Percentiles rank a stretch among this genome's conserved stretches.
phyloP scores from a whole-genome alignment of 2,329 filamentous ascomycete genomes.

The Sordariomycetes sp. region DNA sequence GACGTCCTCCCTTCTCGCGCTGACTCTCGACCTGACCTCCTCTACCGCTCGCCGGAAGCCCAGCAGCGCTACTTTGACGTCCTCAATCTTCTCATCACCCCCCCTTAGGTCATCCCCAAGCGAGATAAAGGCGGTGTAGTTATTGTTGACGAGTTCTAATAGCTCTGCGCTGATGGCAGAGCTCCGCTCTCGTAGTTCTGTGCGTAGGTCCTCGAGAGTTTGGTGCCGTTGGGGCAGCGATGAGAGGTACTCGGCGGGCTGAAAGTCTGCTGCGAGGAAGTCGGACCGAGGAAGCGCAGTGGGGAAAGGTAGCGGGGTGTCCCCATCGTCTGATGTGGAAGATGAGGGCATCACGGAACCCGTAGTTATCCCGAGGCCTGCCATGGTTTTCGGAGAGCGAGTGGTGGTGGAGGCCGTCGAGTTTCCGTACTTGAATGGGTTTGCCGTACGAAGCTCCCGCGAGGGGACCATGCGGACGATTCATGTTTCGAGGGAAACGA shows the following conservation, averaged over 20 bases:
- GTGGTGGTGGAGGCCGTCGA: neutral
- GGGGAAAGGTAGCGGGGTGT: constrained; percentile 74
- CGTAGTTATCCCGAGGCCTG: neutral
- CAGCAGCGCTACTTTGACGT: constrained; percentile 74
- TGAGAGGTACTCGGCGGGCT: constrained; percentile 67
- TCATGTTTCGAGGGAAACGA: neutral
- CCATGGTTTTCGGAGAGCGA: neutral
- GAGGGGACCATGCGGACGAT: neutral
- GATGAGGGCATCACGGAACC: neutral
- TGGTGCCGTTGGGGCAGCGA: constrained; percentile 80
- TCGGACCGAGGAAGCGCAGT: constrained; percentile 68
- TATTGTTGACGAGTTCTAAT: constrained; percentile 85
- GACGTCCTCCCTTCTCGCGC: constrained; percentile 49
- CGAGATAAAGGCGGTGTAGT: constrained; percentile 83
- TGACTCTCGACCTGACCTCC: constrained; percentile 54
- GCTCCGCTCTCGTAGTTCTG: constrained; percentile 71
- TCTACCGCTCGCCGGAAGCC: constrained; percentile 76
- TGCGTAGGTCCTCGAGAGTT: constrained; percentile 83
- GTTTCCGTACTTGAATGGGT: neutral
- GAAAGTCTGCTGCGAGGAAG: constrained; percentile 68
- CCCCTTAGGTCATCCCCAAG: constrained; percentile 71
- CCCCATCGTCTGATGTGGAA: constrained; percentile 30
- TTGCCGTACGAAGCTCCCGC: neutral
- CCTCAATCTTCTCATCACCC: constrained; percentile 84
- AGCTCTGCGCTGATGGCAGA: constrained; percentile 74